phyloP scores from a whole-genome alignment of 2,329 filamentous ascomycete species.

The Trichoderma koningiopsis region DNA sequence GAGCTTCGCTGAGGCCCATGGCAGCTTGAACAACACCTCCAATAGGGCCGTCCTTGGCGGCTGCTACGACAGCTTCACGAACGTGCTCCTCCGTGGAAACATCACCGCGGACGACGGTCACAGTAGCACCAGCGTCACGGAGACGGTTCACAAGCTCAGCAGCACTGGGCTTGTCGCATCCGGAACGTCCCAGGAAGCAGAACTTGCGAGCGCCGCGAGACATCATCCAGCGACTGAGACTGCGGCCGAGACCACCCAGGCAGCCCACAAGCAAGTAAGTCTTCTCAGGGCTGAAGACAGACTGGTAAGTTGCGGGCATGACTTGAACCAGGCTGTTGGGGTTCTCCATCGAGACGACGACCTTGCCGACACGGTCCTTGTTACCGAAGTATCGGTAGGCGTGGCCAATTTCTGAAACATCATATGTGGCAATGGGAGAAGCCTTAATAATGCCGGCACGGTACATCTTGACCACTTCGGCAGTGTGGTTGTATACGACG shows the following conservation, averaged over 20 bases:
- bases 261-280: slow-evolving; percentile 34
- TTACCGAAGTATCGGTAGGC: slow-evolving; percentile 31
- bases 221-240: slow-evolving; percentile 36
- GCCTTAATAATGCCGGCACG: not conserved
- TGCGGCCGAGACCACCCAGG: slow-evolving; percentile 38
- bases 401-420: slow-evolving; percentile 17
- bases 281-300: slow-evolving; percentile 28
- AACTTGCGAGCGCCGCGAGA: slow-evolving; percentile 36
- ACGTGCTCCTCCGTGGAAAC: slow-evolving; percentile 37
- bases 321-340: slow-evolving; percentile 14
- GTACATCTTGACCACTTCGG: slow-evolving; percentile 21
- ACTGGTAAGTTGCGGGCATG: not conserved
- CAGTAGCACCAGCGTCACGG: slow-evolving; percentile 32
- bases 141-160: slow-evolving; percentile 30
- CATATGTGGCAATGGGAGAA: slow-evolving; percentile 5
- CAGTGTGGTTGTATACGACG: slow-evolving; percentile 5
- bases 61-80: slow-evolving; percentile 28
- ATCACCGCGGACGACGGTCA: slow-evolving; percentile 38
- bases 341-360: slow-evolving; percentile 39
- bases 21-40: slow-evolving; percentile 46
- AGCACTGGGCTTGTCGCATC: slow-evolving; percentile 33
- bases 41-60: slow-evolving; percentile 35
- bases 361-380: slow-evolving; percentile 33
- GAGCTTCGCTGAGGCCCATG: slow-evolving; percentile 42
- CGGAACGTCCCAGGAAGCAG: slow-evolving; percentile 31